phyloP scores from a whole-genome alignment of 2,329 filamentous ascomycete species.

The Ceratocystis lukuohia region DNA sequence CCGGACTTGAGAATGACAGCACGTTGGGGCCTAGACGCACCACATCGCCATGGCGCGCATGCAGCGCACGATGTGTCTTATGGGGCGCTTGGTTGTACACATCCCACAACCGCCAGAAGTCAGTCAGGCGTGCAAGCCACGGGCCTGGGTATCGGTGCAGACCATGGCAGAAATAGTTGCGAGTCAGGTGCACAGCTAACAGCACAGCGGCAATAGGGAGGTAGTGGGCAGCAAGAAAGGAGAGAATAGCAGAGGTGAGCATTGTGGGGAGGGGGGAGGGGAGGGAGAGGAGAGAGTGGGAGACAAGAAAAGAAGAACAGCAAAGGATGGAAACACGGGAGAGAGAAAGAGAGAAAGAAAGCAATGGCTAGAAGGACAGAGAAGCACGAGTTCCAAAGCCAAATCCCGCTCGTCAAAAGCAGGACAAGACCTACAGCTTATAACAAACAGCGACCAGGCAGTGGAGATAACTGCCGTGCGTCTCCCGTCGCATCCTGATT shows the following conservation, averaged over 20 bases:
- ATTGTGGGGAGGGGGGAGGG: background rate
- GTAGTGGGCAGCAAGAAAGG: slow-evolving; percentile 47
- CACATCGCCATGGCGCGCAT: slow-evolving; percentile 58
- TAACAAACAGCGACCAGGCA: background rate
- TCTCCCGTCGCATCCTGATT: background rate
- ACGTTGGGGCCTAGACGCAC: slow-evolving; percentile 63
- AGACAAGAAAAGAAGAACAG: background rate
- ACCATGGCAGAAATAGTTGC: slow-evolving; percentile 35
- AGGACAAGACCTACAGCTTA: background rate
- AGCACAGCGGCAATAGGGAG: slow-evolving; percentile 91
- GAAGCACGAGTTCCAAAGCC: too few relatives aligned
- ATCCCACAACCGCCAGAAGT: slow-evolving; percentile 64
- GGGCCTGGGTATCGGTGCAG: slow-evolving; percentile 62
- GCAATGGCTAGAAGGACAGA: background rate
- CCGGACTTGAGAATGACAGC: slow-evolving; percentile 60
- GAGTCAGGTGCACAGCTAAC: slow-evolving; percentile 52
- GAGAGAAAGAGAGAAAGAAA: background rate
- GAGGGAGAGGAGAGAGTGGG: background rate
- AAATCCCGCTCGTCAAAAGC: background rate
- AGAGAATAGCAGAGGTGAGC: slow-evolving; percentile 20
- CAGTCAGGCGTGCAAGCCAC: slow-evolving; percentile 45
- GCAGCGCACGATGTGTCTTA: slow-evolving; percentile 52
- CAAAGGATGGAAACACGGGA: too few relatives aligned
- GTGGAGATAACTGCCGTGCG: background rate
- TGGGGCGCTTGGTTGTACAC: slow-evolving; percentile 53